These are phyloP conservation scores for Noccaea caerulescens DNA, from an alignment of 345 rosid genomes.

Conservation along the genomic window DNA sequence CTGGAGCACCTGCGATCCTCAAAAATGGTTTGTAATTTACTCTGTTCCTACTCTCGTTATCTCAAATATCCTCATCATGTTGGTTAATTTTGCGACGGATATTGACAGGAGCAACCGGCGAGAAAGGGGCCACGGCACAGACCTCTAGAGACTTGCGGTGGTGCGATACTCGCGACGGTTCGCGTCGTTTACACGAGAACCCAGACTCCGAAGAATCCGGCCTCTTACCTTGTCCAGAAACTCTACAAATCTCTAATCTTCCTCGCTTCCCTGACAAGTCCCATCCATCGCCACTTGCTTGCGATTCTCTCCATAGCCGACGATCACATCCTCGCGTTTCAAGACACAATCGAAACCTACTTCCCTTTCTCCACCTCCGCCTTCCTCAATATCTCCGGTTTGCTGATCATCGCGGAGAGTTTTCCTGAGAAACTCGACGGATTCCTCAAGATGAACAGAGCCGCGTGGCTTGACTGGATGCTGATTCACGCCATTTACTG, in stretches of 20 bases:
- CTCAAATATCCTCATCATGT: background rate
- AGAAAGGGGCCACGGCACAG: constrained; percentile 43
- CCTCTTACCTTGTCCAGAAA: constrained; percentile 40
- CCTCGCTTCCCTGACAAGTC: constrained; percentile 29
- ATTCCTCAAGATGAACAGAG: constrained; percentile 40
- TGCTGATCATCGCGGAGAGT: constrained; percentile 47
- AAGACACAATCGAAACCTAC: constrained; percentile 46
- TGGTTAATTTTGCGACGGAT: background rate
- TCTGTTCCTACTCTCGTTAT: background rate
- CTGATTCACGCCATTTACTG: constrained; percentile 47
- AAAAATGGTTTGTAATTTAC: constrained; percentile 38
- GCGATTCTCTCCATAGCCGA: constrained; percentile 51
- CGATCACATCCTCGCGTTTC: constrained; percentile 51
- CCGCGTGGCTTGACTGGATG: constrained; percentile 45
- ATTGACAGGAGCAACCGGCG: constrained; percentile 38
- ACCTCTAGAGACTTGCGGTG: constrained; percentile 65
- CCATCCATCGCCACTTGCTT: constrained; percentile 45
- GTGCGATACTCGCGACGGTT: constrained; percentile 45
- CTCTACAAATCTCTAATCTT: constrained; percentile 10
- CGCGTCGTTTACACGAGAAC: constrained; percentile 47
- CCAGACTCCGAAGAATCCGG: constrained; percentile 40
- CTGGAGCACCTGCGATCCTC: constrained; percentile 19
- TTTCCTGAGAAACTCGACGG: constrained; percentile 59
- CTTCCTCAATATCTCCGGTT: constrained; percentile 53
- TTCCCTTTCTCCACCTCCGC: constrained; percentile 56